Conservation (phyloP, 2,329 filamentous ascomycete species). For the Botryotinia narcissicola region DNA sequence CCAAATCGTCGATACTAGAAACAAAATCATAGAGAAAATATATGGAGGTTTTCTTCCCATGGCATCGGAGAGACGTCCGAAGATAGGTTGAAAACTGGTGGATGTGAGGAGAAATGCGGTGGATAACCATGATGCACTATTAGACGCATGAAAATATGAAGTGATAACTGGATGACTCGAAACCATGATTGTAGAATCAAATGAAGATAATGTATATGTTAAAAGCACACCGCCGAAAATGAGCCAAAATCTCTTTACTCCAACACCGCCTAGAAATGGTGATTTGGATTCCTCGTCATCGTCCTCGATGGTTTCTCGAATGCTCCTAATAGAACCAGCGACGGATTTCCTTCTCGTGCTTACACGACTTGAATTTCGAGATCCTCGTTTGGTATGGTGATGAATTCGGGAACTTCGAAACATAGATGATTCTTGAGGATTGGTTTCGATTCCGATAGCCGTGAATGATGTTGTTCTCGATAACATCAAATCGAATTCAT, state of each 20-base stretch:
- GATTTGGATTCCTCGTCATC: constrained; percentile 26
- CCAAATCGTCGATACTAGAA: constrained; percentile 63
- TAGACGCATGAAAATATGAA: constrained; percentile 73
- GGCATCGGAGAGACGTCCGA: constrained; percentile 72
- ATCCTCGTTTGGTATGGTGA: constrained; percentile 21
- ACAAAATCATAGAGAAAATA: constrained; percentile 60
- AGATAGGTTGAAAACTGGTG: constrained; percentile 72
- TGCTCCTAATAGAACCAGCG: constrained; percentile 26
- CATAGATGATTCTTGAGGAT: constrained; percentile 37
- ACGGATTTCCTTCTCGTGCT: constrained; percentile 30
- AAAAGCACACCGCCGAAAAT: constrained; percentile 59
- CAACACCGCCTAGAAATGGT: constrained; percentile 45
- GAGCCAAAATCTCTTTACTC: constrained; percentile 54
- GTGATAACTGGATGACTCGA: constrained; percentile 79
- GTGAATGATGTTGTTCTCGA: constrained; percentile 34
- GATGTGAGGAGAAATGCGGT: constrained; percentile 76
- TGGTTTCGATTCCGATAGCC: constrained; percentile 33
- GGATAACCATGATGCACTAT: constrained; percentile 79
- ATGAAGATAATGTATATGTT: constrained; percentile 59
- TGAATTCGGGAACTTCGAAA: constrained; percentile 35
- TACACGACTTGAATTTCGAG: constrained; percentile 26
- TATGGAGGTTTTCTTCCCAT: constrained; percentile 68
- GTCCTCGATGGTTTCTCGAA: constrained; percentile 17
- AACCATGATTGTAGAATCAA: constrained; percentile 79
- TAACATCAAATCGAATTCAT: constrained; percentile 36